Base-by-base conservation (phyloP, 2,329 filamentous ascomycete genomes). In the Pestalotiopsis fici region DNA sequence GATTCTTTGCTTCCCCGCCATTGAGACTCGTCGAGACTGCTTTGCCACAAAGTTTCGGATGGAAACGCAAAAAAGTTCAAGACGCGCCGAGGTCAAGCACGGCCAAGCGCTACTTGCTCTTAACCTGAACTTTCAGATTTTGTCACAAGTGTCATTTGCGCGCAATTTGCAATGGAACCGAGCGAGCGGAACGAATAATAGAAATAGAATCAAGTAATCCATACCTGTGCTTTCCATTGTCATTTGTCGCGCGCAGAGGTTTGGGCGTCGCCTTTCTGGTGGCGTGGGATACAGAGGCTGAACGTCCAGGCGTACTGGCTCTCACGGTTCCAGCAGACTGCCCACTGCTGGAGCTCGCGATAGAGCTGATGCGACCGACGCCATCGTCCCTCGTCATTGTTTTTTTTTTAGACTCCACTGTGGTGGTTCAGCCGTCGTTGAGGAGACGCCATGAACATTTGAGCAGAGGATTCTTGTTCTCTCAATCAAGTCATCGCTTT, bases 331-430 rank as follows among this genome's bases (percentile, higher is more conserved):
- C 86, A 75, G 85, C 86, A 69, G 90, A 92, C 74, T 87, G 86
- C 80, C 86, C 88, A 82, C 90, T 92, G 81, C 87, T 88, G 71
- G 87, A 87, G 84, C 87, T 90, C 81, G 88, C 88, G 71, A 86
- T 82, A 71, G 89, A 90, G 82, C 86, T 90, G 85, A 91, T 87
- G 81, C 89, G 90, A 80, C 85, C 84, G 74, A 81, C 80, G 75
- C 83, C 82, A 78, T 92, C 90, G 83, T 90, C 87, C 80, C 86
- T 88, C 81, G 89, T 88, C 91, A 93, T 93, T 80, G 81, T 88
- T 80, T 79, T 35, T 7, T 50, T 50, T 80, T 35, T 21, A 54
- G 37, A 31, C 43, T 64, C 61, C 61, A 56, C 61, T 27, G 61
- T 37, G 27, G 47, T 54, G 39, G 47, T 54, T 47, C n/a, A 55